These are phyloP conservation scores for Ottelia alismoides DNA, from an alignment of 106 monocot genomes.

Conservation along the genomic window DNA sequence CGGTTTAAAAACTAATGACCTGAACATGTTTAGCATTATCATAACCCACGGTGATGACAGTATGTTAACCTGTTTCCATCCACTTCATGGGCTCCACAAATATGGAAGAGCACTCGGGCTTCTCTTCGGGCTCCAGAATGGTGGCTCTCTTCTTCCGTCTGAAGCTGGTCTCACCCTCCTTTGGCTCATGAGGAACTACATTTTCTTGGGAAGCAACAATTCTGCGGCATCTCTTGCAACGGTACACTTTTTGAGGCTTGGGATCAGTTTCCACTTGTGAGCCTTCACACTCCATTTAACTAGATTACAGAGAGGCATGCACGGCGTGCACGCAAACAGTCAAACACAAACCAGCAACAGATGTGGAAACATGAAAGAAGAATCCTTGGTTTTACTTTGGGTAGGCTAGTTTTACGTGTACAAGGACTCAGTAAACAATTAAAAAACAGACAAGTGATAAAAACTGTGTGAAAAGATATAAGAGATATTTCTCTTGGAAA, in stretches of 20 bases:
- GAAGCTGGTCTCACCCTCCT: slow-evolving; percentile 27
- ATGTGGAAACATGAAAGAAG: too few relatives aligned
- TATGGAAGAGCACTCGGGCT: slow-evolving; percentile 33
- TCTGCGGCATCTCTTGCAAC: slow-evolving; percentile 32
- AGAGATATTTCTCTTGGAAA: too few relatives aligned
- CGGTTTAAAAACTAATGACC: neutral
- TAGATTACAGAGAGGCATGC: too few relatives aligned
- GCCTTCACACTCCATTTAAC: neutral
- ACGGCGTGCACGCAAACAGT: too few relatives aligned
- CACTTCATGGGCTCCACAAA: slow-evolving; percentile 53
- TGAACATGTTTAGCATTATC: too few relatives aligned
- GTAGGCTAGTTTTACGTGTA: too few relatives aligned
- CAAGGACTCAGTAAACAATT: too few relatives aligned
- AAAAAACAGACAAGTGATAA: too few relatives aligned
- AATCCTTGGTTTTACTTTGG: too few relatives aligned
- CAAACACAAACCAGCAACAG: neutral
- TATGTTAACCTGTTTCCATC: slow-evolving; percentile 37
- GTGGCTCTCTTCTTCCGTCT: slow-evolving; percentile 19
- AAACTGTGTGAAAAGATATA: too few relatives aligned
- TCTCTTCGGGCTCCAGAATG: slow-evolving; percentile 2
- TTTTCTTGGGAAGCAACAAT: slow-evolving; percentile 33
- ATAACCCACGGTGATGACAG: too few relatives aligned
- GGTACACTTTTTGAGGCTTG: slow-evolving; percentile 19
- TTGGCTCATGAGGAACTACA: slow-evolving; percentile 27
- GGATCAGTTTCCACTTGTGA: slow-evolving; percentile 8